phyloP scores from a whole-genome alignment of 2,329 filamentous ascomycete species.

The Aspergillus sp. region DNA sequence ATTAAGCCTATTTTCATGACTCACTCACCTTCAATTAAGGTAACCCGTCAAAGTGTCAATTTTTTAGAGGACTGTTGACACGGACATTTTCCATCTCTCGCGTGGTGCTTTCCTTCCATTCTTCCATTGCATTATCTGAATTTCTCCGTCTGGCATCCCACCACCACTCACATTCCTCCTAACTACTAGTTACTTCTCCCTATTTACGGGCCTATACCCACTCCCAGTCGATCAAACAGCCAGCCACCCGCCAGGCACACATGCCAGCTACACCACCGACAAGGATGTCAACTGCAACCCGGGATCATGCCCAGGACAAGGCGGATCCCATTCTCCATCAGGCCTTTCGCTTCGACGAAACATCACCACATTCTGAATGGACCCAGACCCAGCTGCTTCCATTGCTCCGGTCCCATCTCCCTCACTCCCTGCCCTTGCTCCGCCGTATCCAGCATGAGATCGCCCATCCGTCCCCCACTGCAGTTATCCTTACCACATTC shows the following conservation, averaged over 20 bases:
- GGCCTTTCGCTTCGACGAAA: background rate
- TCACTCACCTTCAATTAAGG: background rate
- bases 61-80: background rate
- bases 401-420: conserved; percentile 37
- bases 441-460: conserved; percentile 44
- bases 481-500: conserved; percentile 38
- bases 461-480: conserved; percentile 34
- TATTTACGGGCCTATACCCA: background rate
- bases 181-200: too few species aligned
- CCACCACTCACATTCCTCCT: too few species aligned
- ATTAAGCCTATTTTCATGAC: background rate
- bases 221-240: background rate
- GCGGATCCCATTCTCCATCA: background rate
- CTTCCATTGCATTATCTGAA: too few species aligned
- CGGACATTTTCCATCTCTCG: background rate
- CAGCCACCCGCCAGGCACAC: background rate
- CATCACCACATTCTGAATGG: background rate
- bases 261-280: too few species aligned
- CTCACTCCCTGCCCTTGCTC: conserved; percentile 40
- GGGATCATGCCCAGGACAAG: background rate
- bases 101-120: background rate
- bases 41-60: background rate
- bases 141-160: too few species aligned
- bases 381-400: conserved; percentile 23
- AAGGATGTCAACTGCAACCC: too few species aligned